phyloP scores from a whole-genome alignment of 2,329 filamentous ascomycete species.

The Elsinoe arachidis region DNA sequence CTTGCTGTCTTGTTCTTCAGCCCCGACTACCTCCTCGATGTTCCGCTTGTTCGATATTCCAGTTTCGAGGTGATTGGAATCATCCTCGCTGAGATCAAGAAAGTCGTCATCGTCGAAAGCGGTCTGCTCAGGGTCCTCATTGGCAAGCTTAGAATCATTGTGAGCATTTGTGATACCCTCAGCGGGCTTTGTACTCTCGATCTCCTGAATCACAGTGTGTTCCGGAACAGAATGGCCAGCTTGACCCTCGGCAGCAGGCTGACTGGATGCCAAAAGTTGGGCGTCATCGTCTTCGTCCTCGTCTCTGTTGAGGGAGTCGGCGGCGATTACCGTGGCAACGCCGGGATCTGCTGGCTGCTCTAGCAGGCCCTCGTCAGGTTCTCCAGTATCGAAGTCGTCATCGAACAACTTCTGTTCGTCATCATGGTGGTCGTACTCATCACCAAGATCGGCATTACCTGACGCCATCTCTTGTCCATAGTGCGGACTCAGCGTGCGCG shows the following conservation, averaged over 20 bases:
- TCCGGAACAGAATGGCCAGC: not conserved
- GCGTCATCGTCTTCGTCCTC: not conserved
- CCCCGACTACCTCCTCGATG: constrained; percentile 10
- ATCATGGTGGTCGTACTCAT: not conserved
- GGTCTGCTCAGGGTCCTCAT: constrained; percentile 18
- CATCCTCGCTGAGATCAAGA: constrained; percentile 16
- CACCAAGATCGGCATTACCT: not conserved
- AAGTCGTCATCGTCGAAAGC: constrained; percentile 18
- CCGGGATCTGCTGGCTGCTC: too few species aligned
- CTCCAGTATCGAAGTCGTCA: not conserved
- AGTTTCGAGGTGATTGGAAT: constrained; percentile 2
- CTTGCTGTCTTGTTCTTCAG: constrained; percentile 15
- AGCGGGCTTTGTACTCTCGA: not conserved
- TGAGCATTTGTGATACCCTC: not conserved
- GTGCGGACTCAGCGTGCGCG: not conserved
- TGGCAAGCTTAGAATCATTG: not conserved
- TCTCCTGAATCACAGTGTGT: not conserved
- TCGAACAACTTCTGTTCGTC: not conserved
- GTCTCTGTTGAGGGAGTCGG: not conserved
- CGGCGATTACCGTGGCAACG: not conserved
- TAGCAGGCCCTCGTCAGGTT: not conserved
- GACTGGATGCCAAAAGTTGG: too few species aligned
- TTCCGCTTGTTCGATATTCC: constrained; percentile 8
- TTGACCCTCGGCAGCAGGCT: too few species aligned
- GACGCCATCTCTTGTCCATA: not conserved